Evolutionary conservation across 2,329 filamentous ascomycete species (phyloP).

Genomic region (Nigrograna mackinnonii): DNA sequence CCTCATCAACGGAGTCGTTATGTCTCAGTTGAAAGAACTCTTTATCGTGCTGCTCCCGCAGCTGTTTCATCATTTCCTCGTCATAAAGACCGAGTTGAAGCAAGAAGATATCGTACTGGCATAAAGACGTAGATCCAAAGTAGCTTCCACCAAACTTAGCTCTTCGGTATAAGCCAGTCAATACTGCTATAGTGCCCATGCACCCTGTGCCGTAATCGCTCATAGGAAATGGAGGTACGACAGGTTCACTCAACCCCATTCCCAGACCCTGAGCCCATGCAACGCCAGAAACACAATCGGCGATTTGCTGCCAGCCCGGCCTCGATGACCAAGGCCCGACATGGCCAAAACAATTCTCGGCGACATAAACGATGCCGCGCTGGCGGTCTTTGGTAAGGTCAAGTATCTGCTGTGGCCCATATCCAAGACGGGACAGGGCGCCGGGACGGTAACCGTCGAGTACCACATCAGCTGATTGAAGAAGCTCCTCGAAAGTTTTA

Average conservation of each 20-base stretch:
- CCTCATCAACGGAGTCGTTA: slow-evolving; percentile 67
- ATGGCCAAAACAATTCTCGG: slow-evolving; percentile 73
- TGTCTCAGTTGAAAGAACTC: slow-evolving; percentile 63
- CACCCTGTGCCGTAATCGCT: slow-evolving; percentile 71
- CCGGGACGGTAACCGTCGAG: slow-evolving; percentile 73
- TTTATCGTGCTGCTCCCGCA: slow-evolving; percentile 53
- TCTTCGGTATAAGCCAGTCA: slow-evolving; percentile 66
- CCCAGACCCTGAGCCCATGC: slow-evolving; percentile 66
- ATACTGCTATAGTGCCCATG: slow-evolving; percentile 69
- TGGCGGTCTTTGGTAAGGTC: slow-evolving; percentile 58
- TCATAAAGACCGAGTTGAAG: slow-evolving; percentile 64
- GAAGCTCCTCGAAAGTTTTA: slow-evolving; percentile 59
- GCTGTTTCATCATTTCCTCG: slow-evolving; percentile 53
- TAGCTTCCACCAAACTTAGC: slow-evolving; percentile 68
- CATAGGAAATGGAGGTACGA: slow-evolving; percentile 66
- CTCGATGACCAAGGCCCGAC: slow-evolving; percentile 65
- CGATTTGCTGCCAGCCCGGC: slow-evolving; percentile 74
- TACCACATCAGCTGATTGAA: slow-evolving; percentile 67
- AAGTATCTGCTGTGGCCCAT: slow-evolving; percentile 59
- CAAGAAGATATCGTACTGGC: slow-evolving; percentile 71
- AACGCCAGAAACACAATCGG: slow-evolving; percentile 65
- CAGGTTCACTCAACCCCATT: slow-evolving; percentile 65
- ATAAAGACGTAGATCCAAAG: slow-evolving; percentile 65
- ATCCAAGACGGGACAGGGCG: slow-evolving; percentile 65
- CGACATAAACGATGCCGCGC: slow-evolving; percentile 69